Evolutionary conservation across 2,329 filamentous ascomycete genomes (phyloP), one percentile per base, ranked within the genome.

Genomic region (Dactylonectria macrodidyma): DNA sequence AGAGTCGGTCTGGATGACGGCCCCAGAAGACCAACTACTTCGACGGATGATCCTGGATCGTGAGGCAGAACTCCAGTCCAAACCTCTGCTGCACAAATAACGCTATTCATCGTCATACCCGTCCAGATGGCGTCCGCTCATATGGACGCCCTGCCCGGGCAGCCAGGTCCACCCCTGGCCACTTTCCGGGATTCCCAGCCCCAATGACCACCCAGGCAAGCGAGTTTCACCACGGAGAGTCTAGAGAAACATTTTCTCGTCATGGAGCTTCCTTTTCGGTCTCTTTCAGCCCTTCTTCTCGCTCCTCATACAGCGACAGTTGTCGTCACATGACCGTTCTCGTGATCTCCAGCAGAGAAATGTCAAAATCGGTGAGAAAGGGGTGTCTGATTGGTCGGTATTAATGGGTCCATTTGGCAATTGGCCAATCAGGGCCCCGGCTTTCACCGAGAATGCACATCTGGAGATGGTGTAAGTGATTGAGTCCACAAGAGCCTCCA

Each of bases 401-500:
- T 63, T 61, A 60, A 61, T 71, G 73, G 75, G 71, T 52, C 62
- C 33, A 30, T 19, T 47, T 33, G 57, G 63, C 46, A 48, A 52
- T 59, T 59, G 72, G 63, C 78, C 78, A 79, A 80, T 80, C 50
- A 65, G 30, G 14, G 59, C 52, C 73, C 72, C 48, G 60, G 61
- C 38, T 22, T 54, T 65, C 65, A 74, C 72, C 72, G 72, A 66
- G 36, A 67, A 64, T 77, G 76, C 74, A 63, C 72, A 72, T 68
- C 59, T 71, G 72, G 72, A 61, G 78, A 78, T 77, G 78, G 80
- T 82, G 81, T 82, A 82, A 82, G 81, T 82, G 75, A 76, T 47
- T 66, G 74, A 72, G 75, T 73, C 74, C 73, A 76, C 75, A 80
- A 62, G 78, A 81, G 74, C 74, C 78, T 77, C 76, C 76, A 75